A percentile compares a stretch with the other conserved stretches of the same genome.
These are phyloP conservation scores for Fennellomyces sp. DNA, from an alignment of 371 early-diverging fungal genomes.

Conservation along the genomic window DNA sequence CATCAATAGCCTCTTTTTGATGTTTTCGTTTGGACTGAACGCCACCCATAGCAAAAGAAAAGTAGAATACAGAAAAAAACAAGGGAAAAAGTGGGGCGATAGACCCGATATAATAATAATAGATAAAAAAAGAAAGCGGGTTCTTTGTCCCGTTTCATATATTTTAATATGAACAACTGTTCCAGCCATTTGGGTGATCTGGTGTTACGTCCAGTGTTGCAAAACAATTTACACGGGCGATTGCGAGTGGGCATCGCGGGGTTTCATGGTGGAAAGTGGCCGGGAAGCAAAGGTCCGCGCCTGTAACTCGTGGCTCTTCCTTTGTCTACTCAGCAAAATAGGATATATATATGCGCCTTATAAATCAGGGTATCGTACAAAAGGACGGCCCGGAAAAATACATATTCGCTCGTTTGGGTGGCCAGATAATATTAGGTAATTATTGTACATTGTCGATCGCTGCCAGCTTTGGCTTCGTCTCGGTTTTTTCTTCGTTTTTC, in stretches of 20 bases:
- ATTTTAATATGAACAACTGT: background rate
- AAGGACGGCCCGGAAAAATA: background rate
- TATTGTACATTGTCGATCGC: background rate
- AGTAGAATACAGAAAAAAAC: background rate
- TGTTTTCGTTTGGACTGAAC: background rate
- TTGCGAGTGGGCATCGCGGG: background rate
- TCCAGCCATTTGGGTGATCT: conserved; percentile 2
- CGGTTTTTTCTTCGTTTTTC: background rate
- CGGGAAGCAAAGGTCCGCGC: background rate
- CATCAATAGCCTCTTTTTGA: background rate
- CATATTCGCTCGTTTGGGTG: too few relatives aligned
- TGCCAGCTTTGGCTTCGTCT: background rate
- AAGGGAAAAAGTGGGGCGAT: background rate
- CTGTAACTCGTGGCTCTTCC: background rate
- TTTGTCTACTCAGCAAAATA: background rate
- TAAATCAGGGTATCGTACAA: too few relatives aligned
- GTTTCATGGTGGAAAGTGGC: background rate
- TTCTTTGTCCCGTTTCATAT: background rate
- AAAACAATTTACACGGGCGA: background rate
- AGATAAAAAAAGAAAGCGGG: background rate
- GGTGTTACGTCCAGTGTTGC: background rate
- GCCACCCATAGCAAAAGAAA: background rate
- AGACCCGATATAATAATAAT: background rate
- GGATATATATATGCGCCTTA: too few relatives aligned
- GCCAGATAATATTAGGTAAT: too few relatives aligned